Evolutionary conservation across 352 stramenopile species (phyloP), one percentile per base, ranked within the genome.

Genomic region (Globisporangium rhizosaccharum): DNA sequence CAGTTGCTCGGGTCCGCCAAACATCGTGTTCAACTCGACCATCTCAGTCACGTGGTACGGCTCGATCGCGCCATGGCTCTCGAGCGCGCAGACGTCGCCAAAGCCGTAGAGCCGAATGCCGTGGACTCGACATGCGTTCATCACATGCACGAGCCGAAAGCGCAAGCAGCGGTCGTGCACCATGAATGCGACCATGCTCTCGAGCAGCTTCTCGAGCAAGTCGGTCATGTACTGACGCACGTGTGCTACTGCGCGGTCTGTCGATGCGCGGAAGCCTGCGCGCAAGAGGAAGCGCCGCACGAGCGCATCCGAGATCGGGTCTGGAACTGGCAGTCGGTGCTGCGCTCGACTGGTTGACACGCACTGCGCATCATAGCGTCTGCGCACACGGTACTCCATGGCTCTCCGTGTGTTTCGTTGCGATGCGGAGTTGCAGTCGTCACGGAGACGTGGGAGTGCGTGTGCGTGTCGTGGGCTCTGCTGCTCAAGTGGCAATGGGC

Each of bases 21-120:
- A 73, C 3, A 51, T 57, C 26, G 62, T 67, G 18, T 53, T 49
- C 18, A 54, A 67, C 64, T 92, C 82, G 6, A 90, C 78, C 49
- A 92, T 74, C 66, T 92, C 82, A 1, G 76, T 92, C 50, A 92
- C 72, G 53, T 90, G 82, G 47, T 71, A 81, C 8, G 62, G 51
- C n/a, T 81, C 63, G 8, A 51, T 49, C 2, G 36, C 57, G 17
- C 17, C 63, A 48, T 52, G 23, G 51, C 41, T 47, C 49, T 70
- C 67, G 26, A 92, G 51, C 49, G 76, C 51, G 57, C 78, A 88
- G 65, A 88, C 72, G 51, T 92, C 82, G 61, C 92, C 81, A 63
- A 89, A 92, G 49, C 85, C 85, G 46, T 94, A 94, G 56, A 94
- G 57, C 7, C 68, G 67, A 51, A 92, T 88, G 14, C 80, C 81